These are phyloP conservation scores for Suillus decipiens DNA, from an alignment of 768 basidiomycete species.

Conservation along the genomic window DNA sequence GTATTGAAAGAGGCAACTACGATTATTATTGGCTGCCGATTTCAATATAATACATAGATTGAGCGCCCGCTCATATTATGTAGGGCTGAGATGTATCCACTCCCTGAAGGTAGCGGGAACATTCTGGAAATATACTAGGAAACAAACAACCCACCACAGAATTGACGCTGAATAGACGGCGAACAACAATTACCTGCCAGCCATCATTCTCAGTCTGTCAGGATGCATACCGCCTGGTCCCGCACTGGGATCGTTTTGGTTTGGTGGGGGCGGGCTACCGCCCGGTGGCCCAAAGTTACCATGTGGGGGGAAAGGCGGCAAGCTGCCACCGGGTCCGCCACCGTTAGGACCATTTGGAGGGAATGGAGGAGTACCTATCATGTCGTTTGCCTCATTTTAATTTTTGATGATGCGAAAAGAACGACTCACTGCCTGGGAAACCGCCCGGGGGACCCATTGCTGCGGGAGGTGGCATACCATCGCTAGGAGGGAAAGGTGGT, in stretches of 20 bases:
- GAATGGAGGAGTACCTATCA: conserved; percentile 50
- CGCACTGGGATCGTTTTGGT: conserved; percentile 27
- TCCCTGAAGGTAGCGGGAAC: no score
- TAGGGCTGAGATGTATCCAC: no score
- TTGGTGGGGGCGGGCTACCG: conserved; percentile 47
- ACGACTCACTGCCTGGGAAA: conserved; percentile 48
- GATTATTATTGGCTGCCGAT: no score
- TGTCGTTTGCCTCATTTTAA: conserved; percentile 8
- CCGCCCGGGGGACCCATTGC: conserved; percentile 47
- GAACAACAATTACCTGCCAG: conserved; percentile 27
- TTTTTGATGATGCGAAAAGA: not conserved
- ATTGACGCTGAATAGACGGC: not conserved
- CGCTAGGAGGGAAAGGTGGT: conserved; percentile 75
- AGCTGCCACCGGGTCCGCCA: conserved; percentile 34
- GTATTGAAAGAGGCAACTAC: no score
- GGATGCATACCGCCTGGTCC: conserved; percentile 81
- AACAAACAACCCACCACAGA: not conserved
- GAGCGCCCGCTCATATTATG: no score
- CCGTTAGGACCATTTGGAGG: conserved; percentile 39
- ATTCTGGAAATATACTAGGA: not conserved
- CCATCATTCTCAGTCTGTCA: conserved; percentile 83
- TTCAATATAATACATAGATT: no score
- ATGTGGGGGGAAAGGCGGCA: conserved; percentile 33
- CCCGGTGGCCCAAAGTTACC: conserved; percentile 41
- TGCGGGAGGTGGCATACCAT: conserved; percentile 8